These are phyloP conservation scores for Colletotrichum paranaense DNA, from an alignment of 2,329 filamentous ascomycete genomes.

Conservation along the genomic window DNA sequence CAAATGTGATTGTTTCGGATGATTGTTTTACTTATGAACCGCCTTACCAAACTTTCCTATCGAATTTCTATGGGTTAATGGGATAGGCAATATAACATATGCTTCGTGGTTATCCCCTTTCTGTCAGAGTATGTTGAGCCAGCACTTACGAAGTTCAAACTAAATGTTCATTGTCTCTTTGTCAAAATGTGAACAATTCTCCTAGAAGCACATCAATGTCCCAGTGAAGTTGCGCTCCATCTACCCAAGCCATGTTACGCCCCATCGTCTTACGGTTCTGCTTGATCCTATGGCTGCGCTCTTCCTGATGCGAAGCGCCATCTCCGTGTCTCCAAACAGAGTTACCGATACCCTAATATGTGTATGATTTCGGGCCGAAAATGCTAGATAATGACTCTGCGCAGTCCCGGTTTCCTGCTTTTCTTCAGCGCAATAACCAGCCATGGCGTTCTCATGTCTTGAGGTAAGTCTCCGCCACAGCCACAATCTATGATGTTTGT, in stretches of 20 bases:
- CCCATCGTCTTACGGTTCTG: not conserved
- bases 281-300: not conserved
- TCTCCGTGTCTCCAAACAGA: not conserved
- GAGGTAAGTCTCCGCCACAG: not conserved
- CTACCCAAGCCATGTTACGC: not conserved
- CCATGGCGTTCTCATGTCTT: constrained; percentile 27
- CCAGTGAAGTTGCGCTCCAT: not conserved
- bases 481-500: not conserved
- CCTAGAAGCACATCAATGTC: not conserved
- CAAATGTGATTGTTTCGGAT: not conserved
- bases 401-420: constrained; percentile 22
- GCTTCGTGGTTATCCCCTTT: not conserved
- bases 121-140: not conserved
- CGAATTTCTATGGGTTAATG: not conserved
- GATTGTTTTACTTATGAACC: not conserved
- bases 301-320: not conserved
- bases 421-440: constrained; percentile 3
- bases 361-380: constrained; percentile 10
- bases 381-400: constrained; percentile 8
- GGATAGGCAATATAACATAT: not conserved
- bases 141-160: not conserved
- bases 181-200: not conserved
- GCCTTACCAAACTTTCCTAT: not conserved
- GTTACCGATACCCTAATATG: not conserved
- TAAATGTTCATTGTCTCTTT: not conserved